Base-by-base conservation (phyloP, 2,329 filamentous ascomycete species). In the Fusarium ambrosium region DNA sequence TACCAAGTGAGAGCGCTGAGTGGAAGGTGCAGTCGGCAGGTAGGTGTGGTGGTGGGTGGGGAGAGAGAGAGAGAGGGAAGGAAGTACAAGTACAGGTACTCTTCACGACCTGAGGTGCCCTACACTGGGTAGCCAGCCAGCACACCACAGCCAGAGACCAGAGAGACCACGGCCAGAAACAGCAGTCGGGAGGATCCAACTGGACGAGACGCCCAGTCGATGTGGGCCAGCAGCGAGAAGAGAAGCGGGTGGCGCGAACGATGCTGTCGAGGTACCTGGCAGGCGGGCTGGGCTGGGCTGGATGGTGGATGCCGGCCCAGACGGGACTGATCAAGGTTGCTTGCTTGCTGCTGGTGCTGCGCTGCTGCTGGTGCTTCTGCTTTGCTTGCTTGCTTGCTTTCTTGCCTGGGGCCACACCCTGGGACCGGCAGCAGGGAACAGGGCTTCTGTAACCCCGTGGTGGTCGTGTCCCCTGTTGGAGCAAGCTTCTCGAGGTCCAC, bases 211-310 rank as follows among this genome's bases (percentile, higher is more conserved):
- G 66, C 63, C 56, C 36, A 36, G 56, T 64, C 66, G 32, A 61
- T 60, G 77, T 76, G 78, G 77, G 69, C 74, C 77, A 68, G 69
- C 70, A 72, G 64, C 65, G 75, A 78, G 69, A 77, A 77, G 75
- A 78, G 69, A 77, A 77, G 75, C 78, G 77, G 78, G 78, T 79
- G 78, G 78, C 78, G 78, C 78, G 78, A 79, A 79, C 78, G 66
- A 71, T 77, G 56, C 56, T 37, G 70, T 76, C 69, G 53, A 72
- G 56, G 62, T 76, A 75, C 71, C 69, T 74, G 69, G 71, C 70
- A 74, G 70, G 45, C 53, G 39, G 39, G 45, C 68, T 68, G 71
- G 71, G 39, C 27, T 68, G 66, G 61, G 66, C 66, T 73, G 70
- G 70, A 71, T 72, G 48, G 66, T 67, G 71, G 48, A 64, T 64